Evolutionary conservation across 2,329 filamentous ascomycete species (phyloP).

Genomic region (Colletotrichum orchidophilum): DNA sequence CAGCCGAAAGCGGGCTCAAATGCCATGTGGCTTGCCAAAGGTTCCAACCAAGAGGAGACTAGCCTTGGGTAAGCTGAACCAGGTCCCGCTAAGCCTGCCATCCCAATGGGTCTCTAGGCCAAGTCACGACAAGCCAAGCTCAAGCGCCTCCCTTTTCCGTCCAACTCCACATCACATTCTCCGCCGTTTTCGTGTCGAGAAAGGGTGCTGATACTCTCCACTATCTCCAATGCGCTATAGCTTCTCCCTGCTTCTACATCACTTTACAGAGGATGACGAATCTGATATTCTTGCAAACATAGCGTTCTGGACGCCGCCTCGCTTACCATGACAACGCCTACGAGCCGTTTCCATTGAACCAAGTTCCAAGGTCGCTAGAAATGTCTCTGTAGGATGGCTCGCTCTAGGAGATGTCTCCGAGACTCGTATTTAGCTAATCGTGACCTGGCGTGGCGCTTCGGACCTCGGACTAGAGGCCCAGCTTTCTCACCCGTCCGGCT

Average conservation of each 20-base stretch:
- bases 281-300: background rate
- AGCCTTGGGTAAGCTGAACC: background rate
- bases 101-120: background rate
- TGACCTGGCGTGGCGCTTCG: conserved; percentile 11
- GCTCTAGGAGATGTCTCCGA: background rate
- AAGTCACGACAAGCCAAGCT: conserved; percentile 3
- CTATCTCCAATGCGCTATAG: background rate
- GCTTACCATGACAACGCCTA: background rate
- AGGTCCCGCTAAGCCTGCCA: background rate
- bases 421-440: background rate
- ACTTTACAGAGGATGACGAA: background rate
- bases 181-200: conserved; percentile 1
- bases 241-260: background rate
- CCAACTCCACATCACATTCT: background rate
- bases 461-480: conserved; percentile 9
- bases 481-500: conserved; percentile 8
- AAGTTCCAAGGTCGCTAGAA: background rate
- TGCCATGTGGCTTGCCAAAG: conserved; percentile 21
- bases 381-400: background rate
- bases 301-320: background rate
- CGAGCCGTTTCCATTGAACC: background rate
- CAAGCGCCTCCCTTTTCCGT: background rate
- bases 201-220: background rate
- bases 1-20: conserved; percentile 5
- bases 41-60: background rate